A percentile compares a stretch with the other conserved stretches of the same genome.
Evolutionary conservation across 1,139 yeast genomes (phyloP).

Genomic region (Arxiozyma telluris): DNA sequence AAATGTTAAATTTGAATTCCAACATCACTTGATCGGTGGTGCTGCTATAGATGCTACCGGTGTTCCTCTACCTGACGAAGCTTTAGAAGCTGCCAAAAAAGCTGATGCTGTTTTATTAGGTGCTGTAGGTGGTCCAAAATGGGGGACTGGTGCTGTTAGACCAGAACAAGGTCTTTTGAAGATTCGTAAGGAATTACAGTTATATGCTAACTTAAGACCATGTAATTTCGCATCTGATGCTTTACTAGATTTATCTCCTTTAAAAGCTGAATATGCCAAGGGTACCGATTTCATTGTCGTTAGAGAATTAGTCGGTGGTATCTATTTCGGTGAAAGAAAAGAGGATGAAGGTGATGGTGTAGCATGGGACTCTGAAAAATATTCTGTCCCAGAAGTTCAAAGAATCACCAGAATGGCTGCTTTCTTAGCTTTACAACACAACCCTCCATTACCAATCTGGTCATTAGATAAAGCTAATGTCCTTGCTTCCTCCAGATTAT

Average conservation of each 20-base stretch:
- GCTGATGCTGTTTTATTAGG: constrained; percentile 94
- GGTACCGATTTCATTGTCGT: constrained; percentile 92
- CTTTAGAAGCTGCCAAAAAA: constrained; percentile 73
- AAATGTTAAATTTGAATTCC: constrained; percentile 59
- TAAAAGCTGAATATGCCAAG: constrained; percentile 70
- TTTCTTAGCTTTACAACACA: constrained; percentile 83
- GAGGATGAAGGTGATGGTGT: constrained; percentile 81
- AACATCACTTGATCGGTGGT: constrained; percentile 87
- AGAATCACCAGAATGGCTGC: constrained; percentile 98
- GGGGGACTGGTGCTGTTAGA: constrained; percentile 85
- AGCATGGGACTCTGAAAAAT: constrained; percentile 92
- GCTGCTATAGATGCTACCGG: constrained; percentile 98
- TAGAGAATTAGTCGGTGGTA: constrained; percentile 95
- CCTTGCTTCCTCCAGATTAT: constrained; percentile 86
- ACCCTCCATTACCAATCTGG: constrained; percentile 93
- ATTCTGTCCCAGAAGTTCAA: constrained; percentile 82
- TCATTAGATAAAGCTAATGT: constrained; percentile 96
- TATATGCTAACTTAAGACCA: constrained; percentile 94
- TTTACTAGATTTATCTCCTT: constrained; percentile 76
- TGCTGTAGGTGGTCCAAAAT: constrained; percentile 98
- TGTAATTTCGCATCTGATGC: constrained; percentile 89
- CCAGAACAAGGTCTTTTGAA: constrained; percentile 94
- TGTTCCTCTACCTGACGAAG: constrained; percentile 77
- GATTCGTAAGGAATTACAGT: constrained; percentile 86
- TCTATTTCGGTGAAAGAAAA: constrained; percentile 89